Conservation (phyloP, 2,329 filamentous ascomycete species). For the Penicillium sp. region DNA sequence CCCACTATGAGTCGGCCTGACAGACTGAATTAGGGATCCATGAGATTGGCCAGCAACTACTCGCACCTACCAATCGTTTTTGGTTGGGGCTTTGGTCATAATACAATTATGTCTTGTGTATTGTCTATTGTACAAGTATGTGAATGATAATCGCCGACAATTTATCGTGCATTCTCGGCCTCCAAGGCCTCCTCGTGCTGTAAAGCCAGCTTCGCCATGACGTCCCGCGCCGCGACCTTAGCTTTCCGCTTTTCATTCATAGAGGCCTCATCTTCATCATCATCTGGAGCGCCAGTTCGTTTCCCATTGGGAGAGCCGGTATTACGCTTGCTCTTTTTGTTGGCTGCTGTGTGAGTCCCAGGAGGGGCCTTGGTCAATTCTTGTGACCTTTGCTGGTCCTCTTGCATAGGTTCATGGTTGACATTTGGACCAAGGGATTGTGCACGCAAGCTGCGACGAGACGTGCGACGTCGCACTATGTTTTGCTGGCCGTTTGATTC, state of each 20-base stretch:
- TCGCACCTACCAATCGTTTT: background rate
- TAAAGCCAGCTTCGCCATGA: conserved; percentile 38
- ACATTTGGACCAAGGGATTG: conserved; percentile 8
- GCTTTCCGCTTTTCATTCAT: conserved; percentile 33
- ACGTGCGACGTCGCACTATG: conserved; percentile 7
- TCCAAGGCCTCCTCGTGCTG: conserved; percentile 44
- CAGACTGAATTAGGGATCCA: too few relatives aligned
- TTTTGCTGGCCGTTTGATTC: conserved; percentile 3
- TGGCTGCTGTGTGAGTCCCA: background rate
- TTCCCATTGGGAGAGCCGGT: conserved; percentile 1
- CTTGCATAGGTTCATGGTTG: background rate
- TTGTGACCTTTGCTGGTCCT: background rate
- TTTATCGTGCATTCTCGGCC: conserved; percentile 26
- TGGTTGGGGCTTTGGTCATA: background rate
- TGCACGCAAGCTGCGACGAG: conserved; percentile 18
- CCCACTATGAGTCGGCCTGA: too few relatives aligned
- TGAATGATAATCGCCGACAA: background rate
- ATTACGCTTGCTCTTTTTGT: conserved; percentile 8
- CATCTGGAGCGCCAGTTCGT: background rate
- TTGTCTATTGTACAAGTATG: conserved; percentile 2
- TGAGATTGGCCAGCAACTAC: background rate
- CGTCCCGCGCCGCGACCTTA: conserved; percentile 37
- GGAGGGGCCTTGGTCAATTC: too few relatives aligned
- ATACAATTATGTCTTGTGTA: too few relatives aligned
- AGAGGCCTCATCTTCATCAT: conserved; percentile 10